Evolutionary conservation across 495 filamentous ascomycete species (phyloP).

Genomic region (Aspergillus funiculosus): DNA sequence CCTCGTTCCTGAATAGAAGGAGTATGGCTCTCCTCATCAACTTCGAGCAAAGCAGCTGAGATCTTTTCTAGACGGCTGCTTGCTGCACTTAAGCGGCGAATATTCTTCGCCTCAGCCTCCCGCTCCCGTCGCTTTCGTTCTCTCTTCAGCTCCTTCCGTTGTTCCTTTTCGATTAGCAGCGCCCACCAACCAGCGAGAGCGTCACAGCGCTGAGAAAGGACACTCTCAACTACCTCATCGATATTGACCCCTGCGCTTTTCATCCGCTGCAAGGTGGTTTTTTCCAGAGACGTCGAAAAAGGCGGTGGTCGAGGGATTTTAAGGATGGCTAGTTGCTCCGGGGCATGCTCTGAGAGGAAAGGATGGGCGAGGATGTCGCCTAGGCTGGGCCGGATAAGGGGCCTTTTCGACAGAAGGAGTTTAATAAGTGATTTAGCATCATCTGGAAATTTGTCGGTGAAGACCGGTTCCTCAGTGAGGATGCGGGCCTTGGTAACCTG

Average conservation of each 20-base stretch:
- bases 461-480: conserved; percentile 74
- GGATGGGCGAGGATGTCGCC: conserved; percentile 85
- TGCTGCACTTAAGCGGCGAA: conserved; percentile 76
- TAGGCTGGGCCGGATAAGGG: conserved; percentile 73
- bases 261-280: conserved; percentile 89
- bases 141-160: conserved; percentile 76
- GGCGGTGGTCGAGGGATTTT: conserved; percentile 77
- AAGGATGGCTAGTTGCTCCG: conserved; percentile 84
- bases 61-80: conserved; percentile 77
- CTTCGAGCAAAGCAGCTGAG: conserved; percentile 65
- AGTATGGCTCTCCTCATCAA: conserved; percentile 62
- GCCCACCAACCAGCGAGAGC: conserved; percentile 94
- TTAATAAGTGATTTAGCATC: conserved; percentile 73
- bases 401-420: conserved; percentile 78
- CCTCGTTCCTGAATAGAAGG: conserved; percentile 39
- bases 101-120: conserved; percentile 72
- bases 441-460: conserved; percentile 69
- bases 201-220: conserved; percentile 84
- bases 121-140: conserved; percentile 82
- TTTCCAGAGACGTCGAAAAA: conserved; percentile 84
- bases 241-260: conserved; percentile 91
- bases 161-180: conserved; percentile 89
- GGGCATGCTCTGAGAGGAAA: conserved; percentile 82
- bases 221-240: conserved; percentile 89
- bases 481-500: conserved; percentile 79